A percentile compares a stretch with the other conserved stretches of the same genome.
phyloP scores from a whole-genome alignment of 306 rosid genomes.

The Begonia loranthoides region DNA sequence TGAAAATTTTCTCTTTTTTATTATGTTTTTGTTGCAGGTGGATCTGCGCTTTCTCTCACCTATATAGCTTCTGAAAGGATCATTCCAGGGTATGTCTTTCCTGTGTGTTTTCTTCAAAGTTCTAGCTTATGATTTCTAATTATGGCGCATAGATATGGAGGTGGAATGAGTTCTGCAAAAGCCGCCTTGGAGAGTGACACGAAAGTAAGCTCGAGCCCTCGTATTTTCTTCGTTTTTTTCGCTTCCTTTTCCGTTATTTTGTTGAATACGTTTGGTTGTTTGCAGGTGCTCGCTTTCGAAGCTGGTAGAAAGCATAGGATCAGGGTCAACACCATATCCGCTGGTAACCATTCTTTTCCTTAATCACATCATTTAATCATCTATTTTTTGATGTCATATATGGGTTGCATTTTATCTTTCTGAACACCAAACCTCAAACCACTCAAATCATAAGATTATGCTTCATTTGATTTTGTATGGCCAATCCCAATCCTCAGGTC shows the following conservation, averaged over 20 bases:
- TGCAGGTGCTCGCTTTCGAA: constrained; percentile 95
- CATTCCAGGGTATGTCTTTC: constrained; percentile 69
- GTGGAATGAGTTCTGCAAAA: constrained; percentile 99
- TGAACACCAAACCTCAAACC: too few relatives aligned
- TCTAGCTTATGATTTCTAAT: neutral
- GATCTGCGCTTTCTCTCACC: constrained; percentile 86
- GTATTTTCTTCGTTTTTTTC: constrained; percentile 1
- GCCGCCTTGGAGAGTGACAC: constrained; percentile 98
- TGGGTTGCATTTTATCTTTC: too few relatives aligned
- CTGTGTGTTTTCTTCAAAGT: neutral
- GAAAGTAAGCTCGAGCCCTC: constrained; percentile 35
- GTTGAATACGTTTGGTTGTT: neutral
- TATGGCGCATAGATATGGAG: constrained; percentile 55
- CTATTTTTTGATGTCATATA: too few relatives aligned
- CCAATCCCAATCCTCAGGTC: constrained; percentile 40
- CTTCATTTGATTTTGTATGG: too few relatives aligned
- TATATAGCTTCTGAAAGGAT: constrained; percentile 93
- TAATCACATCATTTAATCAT: too few relatives aligned
- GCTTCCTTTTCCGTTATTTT: neutral
- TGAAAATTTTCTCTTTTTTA: constrained; percentile 1
- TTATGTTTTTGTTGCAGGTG: constrained; percentile 39
- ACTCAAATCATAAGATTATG: too few relatives aligned
- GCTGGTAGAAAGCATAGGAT: constrained; percentile 79
- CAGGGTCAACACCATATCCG: constrained; percentile 87
- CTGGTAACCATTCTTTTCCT: constrained; percentile 38